phyloP scores from a whole-genome alignment of 2,329 filamentous ascomycete species.

The Gaeumannomyces tritici region DNA sequence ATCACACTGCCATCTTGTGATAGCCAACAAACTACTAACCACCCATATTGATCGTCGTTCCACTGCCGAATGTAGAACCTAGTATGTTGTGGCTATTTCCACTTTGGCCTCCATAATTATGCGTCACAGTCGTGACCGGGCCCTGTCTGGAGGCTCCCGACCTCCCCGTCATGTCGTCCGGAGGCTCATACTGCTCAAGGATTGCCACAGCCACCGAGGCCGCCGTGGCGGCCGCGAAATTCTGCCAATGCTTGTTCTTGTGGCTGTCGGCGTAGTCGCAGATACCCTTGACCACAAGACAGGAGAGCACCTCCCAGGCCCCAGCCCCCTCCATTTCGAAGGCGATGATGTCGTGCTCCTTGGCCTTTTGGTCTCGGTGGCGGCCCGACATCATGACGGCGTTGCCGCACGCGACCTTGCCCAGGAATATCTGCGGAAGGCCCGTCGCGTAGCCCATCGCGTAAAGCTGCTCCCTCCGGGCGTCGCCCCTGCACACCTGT shows the following conservation, averaged over 20 bases:
- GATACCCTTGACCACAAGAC: conserved; percentile 20
- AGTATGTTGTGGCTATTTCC: too few species aligned
- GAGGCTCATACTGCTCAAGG: not conserved
- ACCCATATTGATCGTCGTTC: too few species aligned
- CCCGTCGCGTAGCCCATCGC: too few species aligned
- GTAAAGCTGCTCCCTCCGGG: too few species aligned
- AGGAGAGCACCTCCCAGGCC: conserved; percentile 17
- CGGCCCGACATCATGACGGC: not conserved
- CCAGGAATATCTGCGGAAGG: not conserved
- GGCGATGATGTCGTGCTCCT: not conserved
- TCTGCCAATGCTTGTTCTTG: conserved; percentile 25
- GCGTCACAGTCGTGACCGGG: too few species aligned
- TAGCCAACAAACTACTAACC: too few species aligned
- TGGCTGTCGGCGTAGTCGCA: conserved; percentile 30
- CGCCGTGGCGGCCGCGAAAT: conserved; percentile 24
- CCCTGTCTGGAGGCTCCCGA: too few species aligned
- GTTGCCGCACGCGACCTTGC: not conserved
- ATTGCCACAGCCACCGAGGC: conserved; percentile 18
- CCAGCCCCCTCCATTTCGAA: conserved; percentile 26
- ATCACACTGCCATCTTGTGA: too few species aligned
- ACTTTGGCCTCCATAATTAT: too few species aligned
- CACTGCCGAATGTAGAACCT: too few species aligned
- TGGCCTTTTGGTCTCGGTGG: not conserved
- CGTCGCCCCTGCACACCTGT: not conserved
- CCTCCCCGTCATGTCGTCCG: not conserved